These are phyloP conservation scores for Corymbia citriodora DNA, from an alignment of 441 rosid species.

Conservation along the genomic window DNA sequence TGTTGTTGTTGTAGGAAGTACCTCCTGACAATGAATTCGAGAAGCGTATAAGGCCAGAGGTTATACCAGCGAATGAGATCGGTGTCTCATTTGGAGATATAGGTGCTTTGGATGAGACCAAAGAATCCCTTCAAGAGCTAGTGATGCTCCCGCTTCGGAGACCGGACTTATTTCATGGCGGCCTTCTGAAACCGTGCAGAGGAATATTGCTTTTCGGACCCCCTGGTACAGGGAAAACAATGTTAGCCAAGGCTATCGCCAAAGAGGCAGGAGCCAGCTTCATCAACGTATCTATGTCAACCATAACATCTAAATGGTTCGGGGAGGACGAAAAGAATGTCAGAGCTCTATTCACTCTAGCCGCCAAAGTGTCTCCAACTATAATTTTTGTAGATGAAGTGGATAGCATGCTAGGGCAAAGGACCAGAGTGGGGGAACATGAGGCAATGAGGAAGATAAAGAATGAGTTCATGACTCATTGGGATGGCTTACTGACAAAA, in stretches of 20 bases:
- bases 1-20: neutral
- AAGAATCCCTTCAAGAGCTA: slow-evolving; percentile 78
- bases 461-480: slow-evolving; percentile 82
- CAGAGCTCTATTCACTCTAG: slow-evolving; percentile 64
- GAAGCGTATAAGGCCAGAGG: slow-evolving; percentile 79
- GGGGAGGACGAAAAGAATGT: slow-evolving; percentile 87
- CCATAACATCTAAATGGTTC: slow-evolving; percentile 74
- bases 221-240: slow-evolving; percentile 80
- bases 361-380: slow-evolving; percentile 72
- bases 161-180: slow-evolving; percentile 69
- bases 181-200: slow-evolving; percentile 68
- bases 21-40: slow-evolving; percentile 48
- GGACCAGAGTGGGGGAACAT: slow-evolving; percentile 71
- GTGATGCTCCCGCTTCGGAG: slow-evolving; percentile 78
- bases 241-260: slow-evolving; percentile 81
- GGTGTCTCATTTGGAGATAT: slow-evolving; percentile 54
- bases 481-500: slow-evolving; percentile 69
- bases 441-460: slow-evolving; percentile 84
- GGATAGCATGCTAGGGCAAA: slow-evolving; percentile 81
- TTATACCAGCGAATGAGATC: slow-evolving; percentile 62
- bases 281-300: slow-evolving; percentile 76
- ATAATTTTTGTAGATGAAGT: slow-evolving; percentile 79
- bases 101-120: slow-evolving; percentile 65
- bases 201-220: slow-evolving; percentile 79
- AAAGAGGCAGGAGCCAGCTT: slow-evolving; percentile 78